A percentile compares a stretch with the other conserved stretches of the same genome.
Conservation (phyloP, 352 stramenopile species). For the Pelagophyceae sp. region DNA sequence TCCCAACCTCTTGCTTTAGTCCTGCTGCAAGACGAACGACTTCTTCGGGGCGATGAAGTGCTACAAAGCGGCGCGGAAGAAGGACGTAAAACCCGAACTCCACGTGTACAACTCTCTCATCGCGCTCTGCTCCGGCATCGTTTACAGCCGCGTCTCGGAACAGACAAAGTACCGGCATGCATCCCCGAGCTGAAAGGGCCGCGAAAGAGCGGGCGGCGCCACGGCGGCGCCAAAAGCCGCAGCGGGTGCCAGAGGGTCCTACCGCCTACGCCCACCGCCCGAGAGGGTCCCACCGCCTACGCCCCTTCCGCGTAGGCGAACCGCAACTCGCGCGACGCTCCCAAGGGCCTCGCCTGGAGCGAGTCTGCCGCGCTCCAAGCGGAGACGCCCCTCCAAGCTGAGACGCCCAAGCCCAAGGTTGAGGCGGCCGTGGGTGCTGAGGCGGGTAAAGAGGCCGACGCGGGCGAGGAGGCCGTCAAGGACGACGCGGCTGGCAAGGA, state of each 20-base stretch:
- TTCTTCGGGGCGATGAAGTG: neutral
- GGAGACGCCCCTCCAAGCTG: too few species aligned
- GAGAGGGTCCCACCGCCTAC: too few species aligned
- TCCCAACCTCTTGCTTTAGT: too few species aligned
- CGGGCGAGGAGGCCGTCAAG: neutral
- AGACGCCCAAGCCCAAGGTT: too few species aligned
- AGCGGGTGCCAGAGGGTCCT: too few species aligned
- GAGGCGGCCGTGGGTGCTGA: neutral
- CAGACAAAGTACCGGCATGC: too few species aligned
- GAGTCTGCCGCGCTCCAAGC: neutral
- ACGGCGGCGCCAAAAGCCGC: too few species aligned
- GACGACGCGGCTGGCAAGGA: neutral
- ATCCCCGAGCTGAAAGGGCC: too few species aligned
- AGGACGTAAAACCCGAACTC: neutral
- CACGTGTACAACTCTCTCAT: neutral
- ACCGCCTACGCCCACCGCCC: too few species aligned
- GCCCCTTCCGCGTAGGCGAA: too few species aligned
- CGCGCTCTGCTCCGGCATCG: slow-evolving; percentile 3
- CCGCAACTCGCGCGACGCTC: neutral
- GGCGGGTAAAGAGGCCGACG: neutral
- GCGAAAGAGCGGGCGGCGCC: too few species aligned
- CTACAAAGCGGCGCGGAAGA: neutral
- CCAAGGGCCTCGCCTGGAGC: neutral
- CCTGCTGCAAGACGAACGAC: neutral
- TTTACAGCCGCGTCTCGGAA: too few species aligned